phyloP scores from a whole-genome alignment of 495 filamentous ascomycete species.

The Penicillium angulare region DNA sequence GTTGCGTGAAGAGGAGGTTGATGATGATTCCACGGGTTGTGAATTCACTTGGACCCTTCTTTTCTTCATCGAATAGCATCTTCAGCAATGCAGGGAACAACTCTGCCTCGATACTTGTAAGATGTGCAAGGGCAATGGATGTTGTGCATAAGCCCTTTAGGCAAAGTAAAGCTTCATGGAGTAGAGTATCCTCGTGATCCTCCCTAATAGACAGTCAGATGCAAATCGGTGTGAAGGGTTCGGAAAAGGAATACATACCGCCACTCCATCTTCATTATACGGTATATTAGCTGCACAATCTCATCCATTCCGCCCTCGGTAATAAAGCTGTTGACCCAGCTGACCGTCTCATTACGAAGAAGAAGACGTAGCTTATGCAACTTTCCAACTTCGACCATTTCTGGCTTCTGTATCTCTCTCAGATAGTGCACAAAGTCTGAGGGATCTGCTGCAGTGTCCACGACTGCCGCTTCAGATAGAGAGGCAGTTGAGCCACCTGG shows the following conservation, averaged over 20 bases:
- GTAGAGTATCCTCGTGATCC: slow-evolving; percentile 90
- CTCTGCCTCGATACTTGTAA: slow-evolving; percentile 72
- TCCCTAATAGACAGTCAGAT: slow-evolving; percentile 55
- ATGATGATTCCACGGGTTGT: slow-evolving; percentile 87
- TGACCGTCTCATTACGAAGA: slow-evolving; percentile 88
- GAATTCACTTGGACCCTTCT: slow-evolving; percentile 95
- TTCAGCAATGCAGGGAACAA: slow-evolving; percentile 84
- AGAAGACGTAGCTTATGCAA: slow-evolving; percentile 90
- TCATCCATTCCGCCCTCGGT: slow-evolving; percentile 87
- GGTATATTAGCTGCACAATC: slow-evolving; percentile 78
- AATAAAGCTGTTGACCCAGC: slow-evolving; percentile 92
- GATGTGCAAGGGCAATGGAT: slow-evolving; percentile 72
- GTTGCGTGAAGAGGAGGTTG: slow-evolving; percentile 80
- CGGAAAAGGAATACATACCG: slow-evolving; percentile 56
- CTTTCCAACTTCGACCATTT: slow-evolving; percentile 85
- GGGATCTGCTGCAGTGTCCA: slow-evolving; percentile 55
- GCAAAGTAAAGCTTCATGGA: slow-evolving; percentile 91
- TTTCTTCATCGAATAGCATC: slow-evolving; percentile 94
- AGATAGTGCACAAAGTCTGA: slow-evolving; percentile 82
- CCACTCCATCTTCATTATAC: slow-evolving; percentile 95
- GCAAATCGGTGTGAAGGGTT: slow-evolving; percentile 10
- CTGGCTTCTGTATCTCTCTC: slow-evolving; percentile 70
- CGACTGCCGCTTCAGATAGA: slow-evolving; percentile 38
- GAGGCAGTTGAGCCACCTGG: slow-evolving; percentile 42
- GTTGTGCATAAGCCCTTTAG: slow-evolving; percentile 95